Percentiles rank a stretch among this genome's conserved stretches.
These are phyloP conservation scores for Meyerozyma smithsonii DNA, from an alignment of 1,139 yeast genomes.

Conservation along the genomic window DNA sequence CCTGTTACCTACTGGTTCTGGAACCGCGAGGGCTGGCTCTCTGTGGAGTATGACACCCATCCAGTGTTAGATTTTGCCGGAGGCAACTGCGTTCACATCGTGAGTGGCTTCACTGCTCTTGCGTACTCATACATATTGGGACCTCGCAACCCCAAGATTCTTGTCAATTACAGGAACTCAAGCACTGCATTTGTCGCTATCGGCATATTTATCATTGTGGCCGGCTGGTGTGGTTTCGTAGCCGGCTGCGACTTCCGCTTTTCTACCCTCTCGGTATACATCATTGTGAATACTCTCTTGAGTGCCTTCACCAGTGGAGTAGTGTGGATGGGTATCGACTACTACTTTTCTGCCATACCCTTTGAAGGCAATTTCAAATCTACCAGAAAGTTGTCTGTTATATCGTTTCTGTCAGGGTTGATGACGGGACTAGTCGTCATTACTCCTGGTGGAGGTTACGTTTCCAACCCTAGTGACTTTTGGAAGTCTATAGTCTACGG, in stretches of 20 bases:
- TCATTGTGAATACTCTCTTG: constrained; percentile 32
- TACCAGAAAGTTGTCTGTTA: constrained; percentile 31
- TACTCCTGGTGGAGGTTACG: constrained; percentile 45
- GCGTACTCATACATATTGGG: constrained; percentile 60
- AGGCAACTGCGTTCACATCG: constrained; percentile 59
- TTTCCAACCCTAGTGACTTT: constrained; percentile 31
- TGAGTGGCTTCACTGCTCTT: constrained; percentile 55
- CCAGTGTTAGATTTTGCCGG: constrained; percentile 65
- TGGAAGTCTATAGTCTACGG: constrained; percentile 44
- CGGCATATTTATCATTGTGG: constrained; percentile 43
- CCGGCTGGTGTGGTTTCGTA: constrained; percentile 45
- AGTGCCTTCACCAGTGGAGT: constrained; percentile 34
- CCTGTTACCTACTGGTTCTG: constrained; percentile 67
- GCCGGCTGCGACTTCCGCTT: constrained; percentile 43
- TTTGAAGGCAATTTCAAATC: constrained; percentile 19
- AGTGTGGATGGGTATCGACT: constrained; percentile 38
- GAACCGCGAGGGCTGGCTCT: constrained; percentile 58
- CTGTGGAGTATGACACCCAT: constrained; percentile 29
- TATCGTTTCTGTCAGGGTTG: constrained; percentile 39
- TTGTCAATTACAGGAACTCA: constrained; percentile 34
- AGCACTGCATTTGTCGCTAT: constrained; percentile 42
- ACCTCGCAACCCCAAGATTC: constrained; percentile 39
- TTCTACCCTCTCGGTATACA: constrained; percentile 28
- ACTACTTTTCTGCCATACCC: constrained; percentile 36
- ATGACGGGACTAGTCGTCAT: constrained; percentile 42